A percentile compares a stretch with the other conserved stretches of the same genome.
These are phyloP conservation scores for Alternaria ethzedia DNA, from an alignment of 2,329 filamentous ascomycete genomes.

Conservation along the genomic window DNA sequence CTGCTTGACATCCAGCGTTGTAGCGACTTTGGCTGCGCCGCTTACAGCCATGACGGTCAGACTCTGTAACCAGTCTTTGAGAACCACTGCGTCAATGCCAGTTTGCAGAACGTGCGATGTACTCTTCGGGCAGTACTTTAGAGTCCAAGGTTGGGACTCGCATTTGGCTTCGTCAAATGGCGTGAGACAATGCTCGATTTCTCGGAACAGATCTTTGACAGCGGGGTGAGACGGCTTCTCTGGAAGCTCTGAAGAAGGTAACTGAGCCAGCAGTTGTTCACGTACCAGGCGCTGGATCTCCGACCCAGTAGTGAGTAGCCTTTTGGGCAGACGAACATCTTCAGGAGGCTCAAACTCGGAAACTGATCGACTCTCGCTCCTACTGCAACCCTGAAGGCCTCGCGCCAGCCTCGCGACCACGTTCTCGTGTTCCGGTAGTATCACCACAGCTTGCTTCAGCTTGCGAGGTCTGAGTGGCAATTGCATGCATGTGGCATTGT, in stretches of 20 bases:
- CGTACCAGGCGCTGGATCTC: constrained; percentile 51
- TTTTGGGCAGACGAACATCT: constrained; percentile 43
- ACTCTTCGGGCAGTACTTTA: constrained; percentile 80
- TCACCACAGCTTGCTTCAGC: constrained; percentile 49
- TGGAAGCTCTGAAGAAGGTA: constrained; percentile 17
- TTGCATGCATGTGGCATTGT: not conserved
- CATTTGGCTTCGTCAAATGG: constrained; percentile 82
- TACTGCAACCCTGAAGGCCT: constrained; percentile 20
- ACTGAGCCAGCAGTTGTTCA: constrained; percentile 24
- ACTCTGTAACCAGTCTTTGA: constrained; percentile 81
- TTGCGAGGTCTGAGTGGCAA: constrained; percentile 33
- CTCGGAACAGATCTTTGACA: constrained; percentile 64
- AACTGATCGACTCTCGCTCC: not conserved
- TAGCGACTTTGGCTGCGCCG: constrained; percentile 49
- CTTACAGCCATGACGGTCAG: constrained; percentile 80
- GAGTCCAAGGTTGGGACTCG: constrained; percentile 75
- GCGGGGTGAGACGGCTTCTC: constrained; percentile 59
- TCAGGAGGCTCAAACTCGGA: constrained; percentile 24
- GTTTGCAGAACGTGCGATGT: constrained; percentile 77
- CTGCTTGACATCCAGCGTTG: constrained; percentile 26
- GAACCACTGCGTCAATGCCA: constrained; percentile 70
- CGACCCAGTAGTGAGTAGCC: constrained; percentile 44
- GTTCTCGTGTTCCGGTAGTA: constrained; percentile 31
- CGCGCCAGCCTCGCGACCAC: constrained; percentile 29
- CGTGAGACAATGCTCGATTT: constrained; percentile 68